Evolutionary conservation across 1,284 basidiomycete species (phyloP).

Genomic region (Ustilago lituana): DNA sequence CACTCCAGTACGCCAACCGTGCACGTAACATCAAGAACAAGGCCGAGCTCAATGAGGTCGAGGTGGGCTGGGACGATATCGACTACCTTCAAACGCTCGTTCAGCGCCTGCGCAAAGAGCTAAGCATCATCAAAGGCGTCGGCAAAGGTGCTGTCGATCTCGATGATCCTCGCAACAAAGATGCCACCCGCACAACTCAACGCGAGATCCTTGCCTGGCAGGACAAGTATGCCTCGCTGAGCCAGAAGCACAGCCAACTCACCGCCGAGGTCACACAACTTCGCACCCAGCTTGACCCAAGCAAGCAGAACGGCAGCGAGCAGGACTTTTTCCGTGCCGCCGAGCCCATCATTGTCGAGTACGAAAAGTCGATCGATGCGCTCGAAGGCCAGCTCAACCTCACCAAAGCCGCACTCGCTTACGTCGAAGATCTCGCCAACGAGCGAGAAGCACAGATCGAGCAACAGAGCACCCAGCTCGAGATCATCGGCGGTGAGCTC

Average conservation of each 20-base stretch:
- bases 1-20: constrained; percentile 96
- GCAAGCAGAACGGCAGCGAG: constrained; percentile 70
- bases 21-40: constrained; percentile 97
- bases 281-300: constrained; percentile 51
- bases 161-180: constrained; percentile 33
- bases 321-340: constrained; percentile 92
- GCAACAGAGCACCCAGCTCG: constrained; percentile 70
- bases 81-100: constrained; percentile 82
- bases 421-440: constrained; percentile 88
- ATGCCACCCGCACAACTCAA: constrained; percentile 38
- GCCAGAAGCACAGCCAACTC: constrained; percentile 83
- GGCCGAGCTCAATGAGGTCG: constrained; percentile 89
- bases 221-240: constrained; percentile 81
- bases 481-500: constrained; percentile 72
- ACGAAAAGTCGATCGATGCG: constrained; percentile 94
- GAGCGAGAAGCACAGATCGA: constrained; percentile 84
- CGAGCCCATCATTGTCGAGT: constrained; percentile 92
- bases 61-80: constrained; percentile 97
- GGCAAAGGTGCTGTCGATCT: constrained; percentile 44
- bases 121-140: constrained; percentile 80
- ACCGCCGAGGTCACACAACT: constrained; percentile 81
- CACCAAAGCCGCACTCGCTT: constrained; percentile 84
- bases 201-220: constrained; percentile 80
- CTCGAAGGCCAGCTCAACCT: constrained; percentile 93
- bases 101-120: constrained; percentile 78